Percentiles rank a stretch among this genome's conserved stretches.
phyloP scores from a whole-genome alignment of 2,329 filamentous ascomycete species.

The Diaporthe sp. region DNA sequence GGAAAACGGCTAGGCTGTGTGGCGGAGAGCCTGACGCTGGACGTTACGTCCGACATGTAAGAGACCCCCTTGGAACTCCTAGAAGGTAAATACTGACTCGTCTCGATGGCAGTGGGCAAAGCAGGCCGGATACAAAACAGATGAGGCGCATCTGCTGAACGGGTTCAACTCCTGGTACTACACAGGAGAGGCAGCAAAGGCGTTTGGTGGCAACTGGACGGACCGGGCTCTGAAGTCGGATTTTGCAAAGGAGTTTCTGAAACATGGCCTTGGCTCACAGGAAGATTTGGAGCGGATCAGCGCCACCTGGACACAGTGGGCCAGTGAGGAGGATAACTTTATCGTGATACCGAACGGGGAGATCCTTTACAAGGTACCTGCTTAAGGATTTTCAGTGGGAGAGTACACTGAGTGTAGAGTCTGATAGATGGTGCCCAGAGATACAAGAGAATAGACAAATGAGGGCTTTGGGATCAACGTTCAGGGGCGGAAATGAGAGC shows the following conservation, averaged over 20 bases:
- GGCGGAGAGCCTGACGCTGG: conserved; percentile 38
- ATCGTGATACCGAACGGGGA: conserved; percentile 38
- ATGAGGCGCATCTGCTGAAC: not conserved
- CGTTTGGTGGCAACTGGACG: conserved; percentile 34
- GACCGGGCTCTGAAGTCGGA: conserved; percentile 36
- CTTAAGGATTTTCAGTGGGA: not conserved
- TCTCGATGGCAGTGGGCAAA: conserved; percentile 29
- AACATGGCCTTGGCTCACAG: conserved; percentile 14
- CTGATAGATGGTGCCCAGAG: too few relatives aligned
- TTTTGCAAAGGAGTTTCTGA: conserved; percentile 36
- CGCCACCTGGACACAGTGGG: conserved; percentile 33
- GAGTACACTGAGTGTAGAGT: not conserved
- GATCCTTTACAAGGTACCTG: conserved; percentile 37
- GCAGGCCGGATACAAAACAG: conserved; percentile 19
- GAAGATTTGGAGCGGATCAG: conserved; percentile 33
- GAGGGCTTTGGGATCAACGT: too few relatives aligned
- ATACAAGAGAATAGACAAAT: too few relatives aligned
- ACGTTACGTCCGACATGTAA: conserved; percentile 34
- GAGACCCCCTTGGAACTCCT: not conserved
- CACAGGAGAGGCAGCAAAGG: conserved; percentile 35
- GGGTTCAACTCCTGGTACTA: conserved; percentile 37
- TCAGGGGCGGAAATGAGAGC: too few relatives aligned
- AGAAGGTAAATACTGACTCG: not conserved
- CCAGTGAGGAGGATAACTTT: conserved; percentile 32
- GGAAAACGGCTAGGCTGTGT: conserved; percentile 25